A percentile compares a stretch with the other conserved stretches of the same genome.
Evolutionary conservation across 495 filamentous ascomycete species (phyloP).

Genomic region (Oidiodendron maius): DNA sequence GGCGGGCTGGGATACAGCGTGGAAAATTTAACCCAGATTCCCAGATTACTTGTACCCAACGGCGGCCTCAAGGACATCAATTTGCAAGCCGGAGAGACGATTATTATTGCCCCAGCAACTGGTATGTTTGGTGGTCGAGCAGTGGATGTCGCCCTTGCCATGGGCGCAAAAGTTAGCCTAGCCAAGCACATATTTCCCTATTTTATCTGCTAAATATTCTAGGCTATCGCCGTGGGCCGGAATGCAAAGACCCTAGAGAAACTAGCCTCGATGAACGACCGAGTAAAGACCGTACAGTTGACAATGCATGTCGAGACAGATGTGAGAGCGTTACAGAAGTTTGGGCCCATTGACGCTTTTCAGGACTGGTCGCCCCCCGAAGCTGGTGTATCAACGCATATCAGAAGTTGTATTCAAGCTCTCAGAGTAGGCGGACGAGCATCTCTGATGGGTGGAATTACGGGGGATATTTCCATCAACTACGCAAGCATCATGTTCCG

Average conservation of each 20-base stretch:
- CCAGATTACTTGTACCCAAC: conserved; percentile 30
- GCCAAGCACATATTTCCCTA: too few species aligned
- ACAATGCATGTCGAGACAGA: conserved; percentile 38
- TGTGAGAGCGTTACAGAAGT: conserved; percentile 24
- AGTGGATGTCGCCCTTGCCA: conserved; percentile 40
- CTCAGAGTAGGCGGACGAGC: conserved; percentile 36
- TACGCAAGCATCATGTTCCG: conserved; percentile 26
- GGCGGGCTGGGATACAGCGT: conserved; percentile 9
- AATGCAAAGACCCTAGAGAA: conserved; percentile 29
- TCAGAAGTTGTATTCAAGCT: conserved; percentile 34
- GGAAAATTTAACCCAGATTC: conserved; percentile 4
- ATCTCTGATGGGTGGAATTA: conserved; percentile 35
- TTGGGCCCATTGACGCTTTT: conserved; percentile 33
- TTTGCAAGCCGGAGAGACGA: conserved; percentile 44
- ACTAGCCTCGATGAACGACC: conserved; percentile 9
- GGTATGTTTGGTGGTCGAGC: conserved; percentile 41
- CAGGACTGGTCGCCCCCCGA: conserved; percentile 43
- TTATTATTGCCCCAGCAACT: conserved; percentile 49
- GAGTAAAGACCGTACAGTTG: conserved; percentile 16
- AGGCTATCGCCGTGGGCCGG: conserved; percentile 48
- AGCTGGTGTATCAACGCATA: conserved; percentile 29
- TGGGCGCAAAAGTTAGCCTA: conserved; percentile 49
- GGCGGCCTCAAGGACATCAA: conserved; percentile 45
- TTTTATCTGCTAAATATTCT: too few species aligned
- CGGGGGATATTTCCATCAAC: conserved; percentile 11